Conservation (phyloP, 768 basidiomycete species). For the Cubamyces lactineus region DNA sequence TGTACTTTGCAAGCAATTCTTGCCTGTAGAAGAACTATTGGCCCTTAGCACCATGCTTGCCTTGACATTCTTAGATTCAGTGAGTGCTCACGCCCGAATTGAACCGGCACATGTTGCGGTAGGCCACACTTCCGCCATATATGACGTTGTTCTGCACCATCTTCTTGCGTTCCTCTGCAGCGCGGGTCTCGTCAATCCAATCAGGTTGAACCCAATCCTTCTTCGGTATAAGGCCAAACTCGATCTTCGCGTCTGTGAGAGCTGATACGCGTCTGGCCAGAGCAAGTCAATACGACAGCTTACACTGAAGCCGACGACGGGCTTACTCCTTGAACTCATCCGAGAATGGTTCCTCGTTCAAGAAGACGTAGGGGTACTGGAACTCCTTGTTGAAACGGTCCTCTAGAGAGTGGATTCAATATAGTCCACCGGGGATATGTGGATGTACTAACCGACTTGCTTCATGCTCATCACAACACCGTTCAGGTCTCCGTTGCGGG, state of each 20-base stretch:
- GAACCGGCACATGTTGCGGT: conserved; percentile 96
- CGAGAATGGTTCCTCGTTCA: conserved; percentile 81
- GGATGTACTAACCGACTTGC: conserved; percentile 45
- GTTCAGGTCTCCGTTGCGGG: conserved; percentile 47
- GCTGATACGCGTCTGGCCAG: conserved; percentile 54
- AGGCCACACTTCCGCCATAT: conserved; percentile 71
- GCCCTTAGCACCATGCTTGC: not conserved
- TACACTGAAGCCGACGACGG: conserved; percentile 18
- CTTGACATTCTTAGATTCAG: not conserved
- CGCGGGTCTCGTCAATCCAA: conserved; percentile 64
- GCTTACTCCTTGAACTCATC: conserved; percentile 69
- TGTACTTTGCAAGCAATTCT: conserved; percentile 41
- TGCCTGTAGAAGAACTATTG: conserved; percentile 60
- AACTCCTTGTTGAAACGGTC: conserved; percentile 63
- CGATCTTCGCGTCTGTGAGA: conserved; percentile 63
- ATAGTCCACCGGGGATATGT: not conserved
- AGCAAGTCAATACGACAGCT: conserved; percentile 26
- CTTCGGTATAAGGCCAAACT: conserved; percentile 78
- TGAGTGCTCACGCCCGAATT: conserved; percentile 75
- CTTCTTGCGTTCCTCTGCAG: conserved; percentile 47
- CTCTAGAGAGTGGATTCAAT: conserved; percentile 30
- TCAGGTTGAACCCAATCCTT: conserved; percentile 83
- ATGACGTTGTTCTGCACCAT: conserved; percentile 64
- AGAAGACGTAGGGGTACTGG: conserved; percentile 80
- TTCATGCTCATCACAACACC: conserved; percentile 53